phyloP scores from a whole-genome alignment of 78 protist genomes.

The Monosiga brevicollis region DNA sequence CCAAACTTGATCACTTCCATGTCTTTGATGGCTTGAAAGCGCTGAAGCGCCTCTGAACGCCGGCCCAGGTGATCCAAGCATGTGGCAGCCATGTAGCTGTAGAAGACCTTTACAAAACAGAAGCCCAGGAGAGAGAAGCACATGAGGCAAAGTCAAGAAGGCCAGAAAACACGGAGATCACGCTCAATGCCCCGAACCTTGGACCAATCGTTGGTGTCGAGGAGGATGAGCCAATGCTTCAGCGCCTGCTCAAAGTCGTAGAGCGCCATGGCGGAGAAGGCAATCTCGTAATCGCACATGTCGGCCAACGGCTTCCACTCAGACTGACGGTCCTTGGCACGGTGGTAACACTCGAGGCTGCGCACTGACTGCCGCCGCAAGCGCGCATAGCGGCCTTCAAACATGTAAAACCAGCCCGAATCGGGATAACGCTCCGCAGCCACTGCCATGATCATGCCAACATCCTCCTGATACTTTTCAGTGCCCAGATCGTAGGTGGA shows the following conservation, averaged over 20 bases:
- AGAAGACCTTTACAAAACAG: background rate
- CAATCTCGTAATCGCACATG: background rate
- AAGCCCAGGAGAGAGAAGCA: background rate
- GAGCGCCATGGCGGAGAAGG: background rate
- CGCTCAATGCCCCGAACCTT: background rate
- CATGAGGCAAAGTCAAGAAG: background rate
- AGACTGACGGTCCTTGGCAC: background rate
- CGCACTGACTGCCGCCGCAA: background rate
- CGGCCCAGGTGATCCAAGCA: background rate
- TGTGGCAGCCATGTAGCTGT: background rate
- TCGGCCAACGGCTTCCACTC: background rate
- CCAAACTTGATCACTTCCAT: background rate
- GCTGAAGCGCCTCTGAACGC: background rate
- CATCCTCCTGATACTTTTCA: background rate
- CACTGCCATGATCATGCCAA: background rate
- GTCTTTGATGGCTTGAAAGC: too few relatives aligned
- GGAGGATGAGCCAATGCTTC: background rate
- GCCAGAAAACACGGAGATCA: background rate
- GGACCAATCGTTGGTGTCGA: background rate
- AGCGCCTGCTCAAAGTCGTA: background rate
- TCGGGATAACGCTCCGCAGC: background rate
- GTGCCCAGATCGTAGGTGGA: background rate
- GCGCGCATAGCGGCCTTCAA: background rate
- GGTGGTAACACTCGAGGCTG: background rate
- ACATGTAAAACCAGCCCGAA: background rate